Evolutionary conservation across 768 basidiomycete species (phyloP).

Genomic region (Suillus subalutaceus): DNA sequence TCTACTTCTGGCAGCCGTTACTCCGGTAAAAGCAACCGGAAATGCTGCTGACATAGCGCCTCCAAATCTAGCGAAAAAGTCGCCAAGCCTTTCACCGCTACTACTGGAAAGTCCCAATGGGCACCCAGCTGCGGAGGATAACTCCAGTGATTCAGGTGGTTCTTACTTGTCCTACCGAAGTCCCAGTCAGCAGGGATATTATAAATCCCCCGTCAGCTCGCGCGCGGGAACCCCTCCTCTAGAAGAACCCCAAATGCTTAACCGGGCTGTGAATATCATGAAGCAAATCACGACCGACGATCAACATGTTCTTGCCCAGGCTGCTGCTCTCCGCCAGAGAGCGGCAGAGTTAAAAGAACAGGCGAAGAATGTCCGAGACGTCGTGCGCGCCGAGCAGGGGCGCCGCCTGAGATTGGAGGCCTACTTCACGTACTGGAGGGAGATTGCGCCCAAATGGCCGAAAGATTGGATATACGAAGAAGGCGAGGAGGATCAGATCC

Average conservation of each 20-base stretch:
- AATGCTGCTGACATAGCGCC: too few relatives aligned
- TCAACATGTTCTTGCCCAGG: constrained; percentile 15
- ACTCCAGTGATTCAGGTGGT: constrained; percentile 25
- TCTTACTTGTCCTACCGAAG: constrained; percentile 26
- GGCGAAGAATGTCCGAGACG: constrained; percentile 26
- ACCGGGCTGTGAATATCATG: constrained; percentile 31
- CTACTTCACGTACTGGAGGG: constrained; percentile 31
- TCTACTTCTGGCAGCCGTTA: not conserved
- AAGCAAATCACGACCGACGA: constrained; percentile 25
- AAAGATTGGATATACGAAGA: constrained; percentile 26
- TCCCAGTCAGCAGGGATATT: constrained; percentile 2
- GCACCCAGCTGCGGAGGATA: not conserved
- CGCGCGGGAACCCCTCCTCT: constrained; percentile 23
- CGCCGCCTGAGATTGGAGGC: constrained; percentile 30
- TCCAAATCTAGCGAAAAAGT: not conserved
- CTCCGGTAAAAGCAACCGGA: not conserved
- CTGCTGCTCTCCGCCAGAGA: constrained; percentile 14
- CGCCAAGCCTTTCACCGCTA: not conserved
- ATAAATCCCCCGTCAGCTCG: constrained; percentile 27
- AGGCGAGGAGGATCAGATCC: not conserved
- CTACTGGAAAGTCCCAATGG: not conserved
- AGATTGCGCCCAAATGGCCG: constrained; percentile 26
- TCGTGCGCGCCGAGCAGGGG: constrained; percentile 25
- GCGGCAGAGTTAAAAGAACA: constrained; percentile 24
- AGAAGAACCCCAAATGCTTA: constrained; percentile 21